Evolutionary conservation across 2,329 filamentous ascomycete species (phyloP).

Genomic region (Penicillium fuscoglaucum): DNA sequence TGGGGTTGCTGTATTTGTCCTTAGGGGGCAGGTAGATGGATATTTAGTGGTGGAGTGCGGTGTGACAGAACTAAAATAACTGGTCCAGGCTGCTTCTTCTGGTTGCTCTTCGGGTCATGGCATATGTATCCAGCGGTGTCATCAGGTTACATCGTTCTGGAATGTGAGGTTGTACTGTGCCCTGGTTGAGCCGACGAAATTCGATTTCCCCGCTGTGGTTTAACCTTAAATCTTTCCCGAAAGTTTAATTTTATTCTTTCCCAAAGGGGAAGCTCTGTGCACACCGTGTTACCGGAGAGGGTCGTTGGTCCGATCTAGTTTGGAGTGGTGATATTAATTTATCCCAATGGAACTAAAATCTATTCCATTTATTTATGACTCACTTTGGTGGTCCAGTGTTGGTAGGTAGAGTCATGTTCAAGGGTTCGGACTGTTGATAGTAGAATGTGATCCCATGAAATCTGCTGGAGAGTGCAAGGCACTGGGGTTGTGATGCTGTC

Average conservation of each 20-base stretch:
- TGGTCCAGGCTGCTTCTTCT: neutral
- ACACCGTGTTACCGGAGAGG: no score
- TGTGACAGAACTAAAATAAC: neutral
- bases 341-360: neutral
- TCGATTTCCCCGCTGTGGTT: neutral
- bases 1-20: conserved; percentile 51
- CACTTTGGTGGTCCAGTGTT: no score
- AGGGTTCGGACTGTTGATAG: no score
- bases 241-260: neutral
- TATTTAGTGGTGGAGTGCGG: neutral
- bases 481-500: no score
- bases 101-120: neutral
- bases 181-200: neutral
- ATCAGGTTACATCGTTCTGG: neutral
- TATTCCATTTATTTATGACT: no score
- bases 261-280: no score
- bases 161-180: neutral
- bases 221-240: conserved; percentile 1
- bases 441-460: no score
- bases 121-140: neutral
- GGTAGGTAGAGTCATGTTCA: no score
- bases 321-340: neutral
- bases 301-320: neutral
- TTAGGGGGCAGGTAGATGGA: conserved; percentile 40
- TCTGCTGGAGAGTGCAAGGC: no score